These are phyloP conservation scores for Tieghemiomyces parasiticus DNA, from an alignment of 192 early-diverging fungal species.

Conservation along the genomic window DNA sequence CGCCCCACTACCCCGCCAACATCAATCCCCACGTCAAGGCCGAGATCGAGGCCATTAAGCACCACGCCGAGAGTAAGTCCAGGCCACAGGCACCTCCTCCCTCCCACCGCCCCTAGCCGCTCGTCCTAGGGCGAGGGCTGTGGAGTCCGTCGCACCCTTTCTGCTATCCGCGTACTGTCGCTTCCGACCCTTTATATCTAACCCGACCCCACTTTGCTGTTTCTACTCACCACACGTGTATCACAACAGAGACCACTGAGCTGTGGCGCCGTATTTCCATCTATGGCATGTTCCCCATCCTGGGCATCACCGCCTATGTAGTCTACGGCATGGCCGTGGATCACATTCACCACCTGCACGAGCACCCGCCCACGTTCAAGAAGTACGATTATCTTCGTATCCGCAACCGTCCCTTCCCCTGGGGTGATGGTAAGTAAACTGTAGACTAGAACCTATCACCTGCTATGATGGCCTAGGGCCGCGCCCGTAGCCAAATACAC, in stretches of 20 bases:
- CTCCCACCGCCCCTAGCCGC: too few relatives aligned
- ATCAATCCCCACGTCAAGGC: not conserved
- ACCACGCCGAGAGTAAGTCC: not conserved
- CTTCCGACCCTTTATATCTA: too few relatives aligned
- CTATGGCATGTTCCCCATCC: not conserved
- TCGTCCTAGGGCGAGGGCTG: too few relatives aligned
- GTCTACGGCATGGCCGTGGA: slow-evolving; percentile 10
- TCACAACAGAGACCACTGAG: slow-evolving; percentile 1
- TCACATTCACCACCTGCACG: slow-evolving; percentile 31
- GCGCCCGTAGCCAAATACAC: too few relatives aligned
- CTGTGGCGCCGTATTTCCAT: slow-evolving; percentile 3
- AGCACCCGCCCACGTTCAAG: slow-evolving; percentile 23
- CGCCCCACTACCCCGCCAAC: too few relatives aligned
- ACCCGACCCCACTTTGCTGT: too few relatives aligned
- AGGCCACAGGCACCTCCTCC: too few relatives aligned
- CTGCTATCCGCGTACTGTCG: too few relatives aligned
- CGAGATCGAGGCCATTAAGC: not conserved
- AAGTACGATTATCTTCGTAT: slow-evolving; percentile 30
- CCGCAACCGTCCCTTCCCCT: slow-evolving; percentile 31
- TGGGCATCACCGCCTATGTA: not conserved
- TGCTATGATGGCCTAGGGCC: too few relatives aligned
- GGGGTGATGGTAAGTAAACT: slow-evolving; percentile 38
- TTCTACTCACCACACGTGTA: too few relatives aligned
- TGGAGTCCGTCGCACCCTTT: too few relatives aligned
- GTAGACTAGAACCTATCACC: too few relatives aligned